Evolutionary conservation across 208 protist species (phyloP).

Genomic region (Crithidia bombi): DNA sequence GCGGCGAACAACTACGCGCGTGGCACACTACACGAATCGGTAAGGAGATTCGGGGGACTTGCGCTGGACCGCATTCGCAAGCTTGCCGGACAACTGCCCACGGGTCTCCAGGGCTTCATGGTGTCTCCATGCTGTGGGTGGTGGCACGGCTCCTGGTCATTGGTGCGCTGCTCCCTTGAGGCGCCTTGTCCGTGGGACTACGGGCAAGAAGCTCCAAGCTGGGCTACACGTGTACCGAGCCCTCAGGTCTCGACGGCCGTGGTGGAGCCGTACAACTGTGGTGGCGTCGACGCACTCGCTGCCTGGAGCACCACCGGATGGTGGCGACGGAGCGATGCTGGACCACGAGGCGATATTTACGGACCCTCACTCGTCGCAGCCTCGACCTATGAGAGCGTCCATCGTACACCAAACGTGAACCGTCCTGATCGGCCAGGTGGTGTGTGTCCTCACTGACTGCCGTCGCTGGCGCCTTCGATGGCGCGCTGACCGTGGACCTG

Average conservation of each 20-base stretch:
- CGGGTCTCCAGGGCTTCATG: constrained; percentile 98
- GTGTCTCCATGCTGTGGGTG: constrained; percentile 98
- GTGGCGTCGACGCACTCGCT: constrained; percentile 94
- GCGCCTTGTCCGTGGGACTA: constrained; percentile 88
- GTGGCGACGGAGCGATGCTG: constrained; percentile 89
- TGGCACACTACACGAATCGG: constrained; percentile 98
- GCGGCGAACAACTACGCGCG: constrained; percentile 99
- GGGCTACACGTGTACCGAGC: constrained; percentile 95
- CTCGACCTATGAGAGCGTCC: too few species aligned
- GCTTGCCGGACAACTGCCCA: constrained; percentile 77
- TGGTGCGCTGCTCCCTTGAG: constrained; percentile 96
- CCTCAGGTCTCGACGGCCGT: constrained; percentile 96
- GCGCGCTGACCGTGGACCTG: too few species aligned
- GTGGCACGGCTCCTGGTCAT: constrained; percentile 99
- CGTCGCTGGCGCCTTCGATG: too few species aligned
- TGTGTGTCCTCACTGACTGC: too few species aligned
- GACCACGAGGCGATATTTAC: constrained; percentile 98
- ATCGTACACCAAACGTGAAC: too few species aligned
- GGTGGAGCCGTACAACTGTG: constrained; percentile 98
- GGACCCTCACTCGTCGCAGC: too few species aligned
- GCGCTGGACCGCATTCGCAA: constrained; percentile 94
- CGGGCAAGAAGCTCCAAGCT: constrained; percentile 98
- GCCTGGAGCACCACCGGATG: constrained; percentile 76
- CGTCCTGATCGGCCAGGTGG: too few species aligned
- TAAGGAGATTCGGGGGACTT: constrained; percentile 97